phyloP scores from a whole-genome alignment of 192 early-diverging fungal genomes.

The Mortierella claussenii region DNA sequence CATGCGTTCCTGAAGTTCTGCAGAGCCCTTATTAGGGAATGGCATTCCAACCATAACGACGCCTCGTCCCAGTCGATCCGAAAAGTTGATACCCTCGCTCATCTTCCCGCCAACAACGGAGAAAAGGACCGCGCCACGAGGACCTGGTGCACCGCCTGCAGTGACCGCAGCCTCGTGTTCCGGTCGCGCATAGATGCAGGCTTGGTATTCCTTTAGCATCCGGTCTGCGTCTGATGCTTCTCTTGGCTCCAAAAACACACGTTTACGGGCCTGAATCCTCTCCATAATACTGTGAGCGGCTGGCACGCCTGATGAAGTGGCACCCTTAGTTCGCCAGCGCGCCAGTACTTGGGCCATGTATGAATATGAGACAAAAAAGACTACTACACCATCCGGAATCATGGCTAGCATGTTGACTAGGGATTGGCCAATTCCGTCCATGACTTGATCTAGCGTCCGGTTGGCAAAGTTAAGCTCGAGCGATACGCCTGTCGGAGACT shows the following conservation, averaged over 20 bases:
- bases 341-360: constrained; percentile 72
- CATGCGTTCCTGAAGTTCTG: constrained; percentile 82
- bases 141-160: constrained; percentile 1
- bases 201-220: constrained; percentile 69
- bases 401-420: constrained; percentile 78
- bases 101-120: constrained; percentile 91
- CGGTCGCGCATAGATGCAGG: constrained; percentile 49
- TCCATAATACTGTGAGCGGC: constrained; percentile 26
- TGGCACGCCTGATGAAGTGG: background rate
- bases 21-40: constrained; percentile 81
- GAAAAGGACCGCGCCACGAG: constrained; percentile 80
- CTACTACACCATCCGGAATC: constrained; percentile 86
- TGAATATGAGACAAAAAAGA: constrained; percentile 87
- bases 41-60: constrained; percentile 93
- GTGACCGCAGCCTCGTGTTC: constrained; percentile 21
- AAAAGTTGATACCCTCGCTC: constrained; percentile 95
- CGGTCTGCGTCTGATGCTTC: constrained; percentile 62
- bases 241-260: constrained; percentile 80
- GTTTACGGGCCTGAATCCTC: constrained; percentile 22
- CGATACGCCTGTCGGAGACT: constrained; percentile 69
- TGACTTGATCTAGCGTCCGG: constrained; percentile 52
- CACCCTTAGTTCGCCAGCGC: constrained; percentile 58
- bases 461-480: constrained; percentile 78
- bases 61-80: constrained; percentile 83
- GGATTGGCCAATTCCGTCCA: constrained; percentile 77